These are phyloP conservation scores for Cyathus striatus DNA, from an alignment of 768 basidiomycete genomes.

Conservation along the genomic window DNA sequence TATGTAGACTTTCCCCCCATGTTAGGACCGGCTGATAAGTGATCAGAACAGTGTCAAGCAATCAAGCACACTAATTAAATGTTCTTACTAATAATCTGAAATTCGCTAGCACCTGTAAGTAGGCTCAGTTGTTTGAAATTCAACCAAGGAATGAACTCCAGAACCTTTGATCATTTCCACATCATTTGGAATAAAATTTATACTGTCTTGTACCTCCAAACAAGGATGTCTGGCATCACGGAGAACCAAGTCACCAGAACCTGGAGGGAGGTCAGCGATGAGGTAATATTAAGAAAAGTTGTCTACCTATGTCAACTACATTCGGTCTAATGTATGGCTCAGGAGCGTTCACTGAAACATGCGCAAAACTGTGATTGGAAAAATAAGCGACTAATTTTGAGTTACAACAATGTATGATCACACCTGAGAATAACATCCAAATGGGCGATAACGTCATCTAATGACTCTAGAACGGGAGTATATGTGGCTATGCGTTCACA, in stretches of 20 bases:
- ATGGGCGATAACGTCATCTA: constrained; percentile 83
- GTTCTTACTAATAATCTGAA: constrained; percentile 84
- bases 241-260: constrained; percentile 74
- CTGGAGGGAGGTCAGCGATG: constrained; percentile 27
- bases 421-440: constrained; percentile 91
- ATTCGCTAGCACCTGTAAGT: constrained; percentile 71
- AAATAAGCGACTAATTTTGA: not conserved
- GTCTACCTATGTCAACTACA: constrained; percentile 68
- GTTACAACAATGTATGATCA: not conserved
- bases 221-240: constrained; percentile 93
- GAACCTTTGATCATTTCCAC: constrained; percentile 88
- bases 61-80: not conserved
- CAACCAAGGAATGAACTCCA: not conserved
- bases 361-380: constrained; percentile 65
- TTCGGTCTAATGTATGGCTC: constrained; percentile 86
- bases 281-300: constrained; percentile 2
- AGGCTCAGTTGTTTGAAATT: not conserved
- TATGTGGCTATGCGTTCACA: constrained; percentile 97
- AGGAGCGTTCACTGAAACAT: constrained; percentile 83
- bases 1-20: constrained; percentile 99
- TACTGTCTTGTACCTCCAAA: constrained; percentile 92
- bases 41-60: constrained; percentile 4
- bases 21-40: constrained; percentile 79
- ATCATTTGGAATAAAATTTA: constrained; percentile 94
- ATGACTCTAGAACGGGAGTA: constrained; percentile 76